Conservation (phyloP, 768 basidiomycete species). For the Leccinum subtestaceum region DNA sequence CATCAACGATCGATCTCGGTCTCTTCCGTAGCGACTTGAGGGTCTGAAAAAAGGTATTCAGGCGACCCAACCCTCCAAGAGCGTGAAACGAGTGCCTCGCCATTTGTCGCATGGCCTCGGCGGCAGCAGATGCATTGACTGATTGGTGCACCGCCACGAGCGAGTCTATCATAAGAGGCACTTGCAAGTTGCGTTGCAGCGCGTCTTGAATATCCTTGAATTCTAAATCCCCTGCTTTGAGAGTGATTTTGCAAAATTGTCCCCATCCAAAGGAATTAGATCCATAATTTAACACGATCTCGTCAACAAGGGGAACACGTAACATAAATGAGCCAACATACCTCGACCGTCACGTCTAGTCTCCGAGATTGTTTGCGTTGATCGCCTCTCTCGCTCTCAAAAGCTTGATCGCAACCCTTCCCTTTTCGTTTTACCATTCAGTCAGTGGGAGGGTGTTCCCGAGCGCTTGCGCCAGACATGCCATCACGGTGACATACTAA, state of each 20-base stretch:
- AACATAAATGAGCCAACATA: slow-evolving; percentile 36
- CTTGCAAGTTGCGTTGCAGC: slow-evolving; percentile 85
- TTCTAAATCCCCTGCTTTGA: slow-evolving; percentile 44
- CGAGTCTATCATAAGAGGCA: slow-evolving; percentile 90
- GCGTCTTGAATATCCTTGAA: slow-evolving; percentile 88
- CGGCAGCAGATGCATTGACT: slow-evolving; percentile 64
- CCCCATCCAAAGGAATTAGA: slow-evolving; percentile 82
- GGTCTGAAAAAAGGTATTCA: slow-evolving; percentile 38
- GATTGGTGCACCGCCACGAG: slow-evolving; percentile 79
- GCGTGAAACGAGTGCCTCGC: slow-evolving; percentile 38
- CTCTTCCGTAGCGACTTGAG: slow-evolving; percentile 69
- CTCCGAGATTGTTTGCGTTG: slow-evolving; percentile 66
- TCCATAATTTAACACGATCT: slow-evolving; percentile 62
- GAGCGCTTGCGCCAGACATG: slow-evolving; percentile 82
- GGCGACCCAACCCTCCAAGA: slow-evolving; percentile 13
- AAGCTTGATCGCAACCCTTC: slow-evolving; percentile 63
- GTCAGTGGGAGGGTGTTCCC: slow-evolving; percentile 76
- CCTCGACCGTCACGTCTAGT: slow-evolving; percentile 79
- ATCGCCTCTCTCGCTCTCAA: slow-evolving; percentile 80
- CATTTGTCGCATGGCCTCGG: slow-evolving; percentile 76
- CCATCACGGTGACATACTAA: slow-evolving; percentile 74
- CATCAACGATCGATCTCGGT: slow-evolving; percentile 81
- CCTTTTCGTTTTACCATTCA: slow-evolving; percentile 53
- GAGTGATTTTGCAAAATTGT: slow-evolving; percentile 74
- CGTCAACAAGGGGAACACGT: neutral